Evolutionary conservation across 176 grass and related monocot genomes (phyloP), one percentile per base, ranked within the genome.

Genomic region (Oryza meridionalis): DNA sequence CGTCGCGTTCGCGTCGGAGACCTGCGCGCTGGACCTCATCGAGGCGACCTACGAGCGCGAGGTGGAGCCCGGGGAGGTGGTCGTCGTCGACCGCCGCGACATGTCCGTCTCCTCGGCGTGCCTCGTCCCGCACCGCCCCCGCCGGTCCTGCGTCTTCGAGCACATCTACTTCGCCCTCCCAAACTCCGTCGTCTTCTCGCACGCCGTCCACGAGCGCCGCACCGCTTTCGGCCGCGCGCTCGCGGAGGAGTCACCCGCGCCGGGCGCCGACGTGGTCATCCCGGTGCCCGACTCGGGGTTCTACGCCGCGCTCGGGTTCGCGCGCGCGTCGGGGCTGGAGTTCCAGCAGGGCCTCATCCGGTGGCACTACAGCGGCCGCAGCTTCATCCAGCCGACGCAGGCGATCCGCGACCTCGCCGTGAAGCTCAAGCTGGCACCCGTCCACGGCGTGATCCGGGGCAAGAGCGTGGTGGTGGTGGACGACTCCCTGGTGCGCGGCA

Each of bases 381-480:
- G 90, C 69, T 95, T 95, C 83, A 95, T 95, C 76, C 90, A 89
- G 85, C 93, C 90, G 4, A 86, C 91, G 15, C 90, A 91, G 88
- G 77, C 87, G 1, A 86, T 88, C 44, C 93, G 93, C 40, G 84
- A 95, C 83, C 90, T 95, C 40, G 82, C 86, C 17, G 90, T 95
- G 31, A 92, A 92, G 80, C 88, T 93, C 2, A 95, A 95, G 90
- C 90, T 95, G 59, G 79, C 90, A 1, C 85, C 93, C 2, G 80
- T 95, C 69, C 65, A 45, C 22, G 90, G 88, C 55, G 88, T 95
- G 35, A 86, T 95, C 79, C 27, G 40, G 0, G 90, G 88, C 26
- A 90, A 89, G 84, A 92, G 90, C 83, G 88, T 95, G 19, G 93
- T 95, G 25, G 93, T 95, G 25, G 83, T 95, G 40, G 93, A 95